phyloP scores from a whole-genome alignment of 441 rosid species.

The Cnidoscolus chayamansa region DNA sequence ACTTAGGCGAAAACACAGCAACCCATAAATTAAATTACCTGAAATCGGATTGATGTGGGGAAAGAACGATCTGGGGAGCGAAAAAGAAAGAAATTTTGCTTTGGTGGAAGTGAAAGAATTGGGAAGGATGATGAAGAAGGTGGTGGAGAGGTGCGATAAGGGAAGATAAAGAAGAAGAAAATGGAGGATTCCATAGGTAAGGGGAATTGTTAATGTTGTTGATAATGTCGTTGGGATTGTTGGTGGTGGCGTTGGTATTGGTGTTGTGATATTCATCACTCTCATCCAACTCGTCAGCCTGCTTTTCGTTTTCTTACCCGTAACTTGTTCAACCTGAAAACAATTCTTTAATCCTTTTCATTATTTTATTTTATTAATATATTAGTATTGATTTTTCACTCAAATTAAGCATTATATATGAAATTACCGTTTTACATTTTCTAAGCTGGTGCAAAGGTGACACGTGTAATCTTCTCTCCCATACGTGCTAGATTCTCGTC shows the following conservation, averaged over 20 bases:
- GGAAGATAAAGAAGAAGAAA: conserved; percentile 27
- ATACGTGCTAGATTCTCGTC: too few relatives aligned
- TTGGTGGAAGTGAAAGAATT: too few relatives aligned
- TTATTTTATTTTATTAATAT: neutral
- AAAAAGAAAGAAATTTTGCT: neutral
- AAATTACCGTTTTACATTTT: too few relatives aligned
- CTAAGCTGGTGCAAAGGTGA: too few relatives aligned
- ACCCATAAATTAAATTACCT: conserved; percentile 10
- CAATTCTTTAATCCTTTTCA: neutral
- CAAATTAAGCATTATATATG: too few relatives aligned
- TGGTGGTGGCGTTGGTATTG: conserved; percentile 16
- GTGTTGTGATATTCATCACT: conserved; percentile 13
- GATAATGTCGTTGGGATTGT: conserved; percentile 16
- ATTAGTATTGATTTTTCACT: neutral
- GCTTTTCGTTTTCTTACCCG: conserved; percentile 3
- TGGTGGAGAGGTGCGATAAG: conserved; percentile 2
- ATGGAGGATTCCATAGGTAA: conserved; percentile 38
- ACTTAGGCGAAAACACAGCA: neutral
- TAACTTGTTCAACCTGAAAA: neutral
- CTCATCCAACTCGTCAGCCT: conserved; percentile 11
- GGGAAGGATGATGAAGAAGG: neutral
- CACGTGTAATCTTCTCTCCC: too few relatives aligned
- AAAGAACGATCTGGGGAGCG: conserved; percentile 3
- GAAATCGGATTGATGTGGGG: neutral
- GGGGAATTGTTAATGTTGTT: conserved; percentile 17